Percentiles rank a stretch among this genome's conserved stretches.
Evolutionary conservation across 2,329 filamentous ascomycete species (phyloP).

Genomic region (Fusarium coicis): DNA sequence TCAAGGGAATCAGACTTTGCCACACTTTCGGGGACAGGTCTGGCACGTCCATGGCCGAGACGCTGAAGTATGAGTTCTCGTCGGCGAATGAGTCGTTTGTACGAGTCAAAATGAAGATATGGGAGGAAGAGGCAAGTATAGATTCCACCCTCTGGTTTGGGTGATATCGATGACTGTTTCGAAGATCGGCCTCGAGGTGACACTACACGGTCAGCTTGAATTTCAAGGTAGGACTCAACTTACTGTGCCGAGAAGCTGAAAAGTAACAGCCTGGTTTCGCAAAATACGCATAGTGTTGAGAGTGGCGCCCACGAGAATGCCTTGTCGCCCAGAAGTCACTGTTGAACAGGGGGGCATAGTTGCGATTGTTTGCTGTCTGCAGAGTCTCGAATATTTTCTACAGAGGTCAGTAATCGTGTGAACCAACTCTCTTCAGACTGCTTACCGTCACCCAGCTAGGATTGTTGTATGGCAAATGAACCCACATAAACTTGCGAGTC

Average conservation of each 20-base stretch:
- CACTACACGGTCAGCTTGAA: conserved; percentile 33
- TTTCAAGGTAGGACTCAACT: not conserved
- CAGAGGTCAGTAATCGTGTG: not conserved
- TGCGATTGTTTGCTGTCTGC: conserved; percentile 51
- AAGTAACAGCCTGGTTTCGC: conserved; percentile 61
- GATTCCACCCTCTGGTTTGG: conserved; percentile 44
- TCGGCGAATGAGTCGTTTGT: conserved; percentile 65
- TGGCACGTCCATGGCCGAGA: conserved; percentile 62
- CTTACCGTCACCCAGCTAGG: conserved; percentile 67
- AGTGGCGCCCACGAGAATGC: conserved; percentile 60
- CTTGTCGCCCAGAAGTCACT: conserved; percentile 61
- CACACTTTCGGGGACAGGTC: conserved; percentile 65
- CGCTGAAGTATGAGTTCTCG: conserved; percentile 65
- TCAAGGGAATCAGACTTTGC: conserved; percentile 67
- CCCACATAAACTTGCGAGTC: conserved; percentile 65
- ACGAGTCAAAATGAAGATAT: conserved; percentile 74
- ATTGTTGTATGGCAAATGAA: conserved; percentile 67
- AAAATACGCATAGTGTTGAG: conserved; percentile 62
- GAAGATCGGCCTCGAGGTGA: conserved; percentile 51
- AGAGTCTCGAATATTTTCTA: conserved; percentile 59
- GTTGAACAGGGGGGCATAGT: conserved; percentile 54
- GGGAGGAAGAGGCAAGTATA: conserved; percentile 65
- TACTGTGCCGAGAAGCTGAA: conserved; percentile 52
- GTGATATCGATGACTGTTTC: conserved; percentile 45
- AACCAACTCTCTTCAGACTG: not conserved